Evolutionary conservation across 768 basidiomycete species (phyloP).

Genomic region (Tricholoma flavovirens): DNA sequence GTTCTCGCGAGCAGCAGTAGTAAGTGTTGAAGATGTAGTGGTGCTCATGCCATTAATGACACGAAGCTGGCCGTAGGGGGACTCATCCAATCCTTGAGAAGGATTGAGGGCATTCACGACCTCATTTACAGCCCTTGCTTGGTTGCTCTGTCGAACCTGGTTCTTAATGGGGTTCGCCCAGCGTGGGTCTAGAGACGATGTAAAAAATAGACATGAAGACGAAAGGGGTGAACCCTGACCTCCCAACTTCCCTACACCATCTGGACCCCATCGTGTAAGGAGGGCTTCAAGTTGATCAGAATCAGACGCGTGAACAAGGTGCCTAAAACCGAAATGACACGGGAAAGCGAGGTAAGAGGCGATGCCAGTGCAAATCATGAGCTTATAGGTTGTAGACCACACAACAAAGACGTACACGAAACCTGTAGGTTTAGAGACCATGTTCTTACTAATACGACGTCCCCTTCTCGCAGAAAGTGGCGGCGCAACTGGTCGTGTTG

Average conservation of each 20-base stretch:
- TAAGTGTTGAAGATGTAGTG: slow-evolving; percentile 63
- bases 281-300: slow-evolving; percentile 85
- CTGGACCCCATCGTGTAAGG: slow-evolving; percentile 83
- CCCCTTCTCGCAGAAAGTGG: slow-evolving; percentile 43
- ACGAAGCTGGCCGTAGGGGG: slow-evolving; percentile 50
- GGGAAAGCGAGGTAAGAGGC: slow-evolving; percentile 8
- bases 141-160: slow-evolving; percentile 58
- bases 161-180: slow-evolving; percentile 90
- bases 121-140: slow-evolving; percentile 70
- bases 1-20: slow-evolving; percentile 73
- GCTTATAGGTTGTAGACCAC: neutral
- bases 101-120: slow-evolving; percentile 68
- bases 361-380: neutral
- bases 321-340: slow-evolving; percentile 42
- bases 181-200: slow-evolving; percentile 57
- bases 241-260: slow-evolving; percentile 83
- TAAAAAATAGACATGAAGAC: slow-evolving; percentile 10
- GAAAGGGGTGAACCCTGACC: slow-evolving; percentile 40
- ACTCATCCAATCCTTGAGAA: slow-evolving; percentile 41
- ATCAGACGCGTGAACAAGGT: slow-evolving; percentile 88
- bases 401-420: slow-evolving; percentile 62
- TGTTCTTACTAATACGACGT: slow-evolving; percentile 77
- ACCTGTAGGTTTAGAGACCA: slow-evolving; percentile 78
- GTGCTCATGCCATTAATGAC: slow-evolving; percentile 74
- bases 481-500: slow-evolving; percentile 26